Base-by-base conservation (phyloP, 2,329 filamentous ascomycete genomes). In the Eurotiales sp. region DNA sequence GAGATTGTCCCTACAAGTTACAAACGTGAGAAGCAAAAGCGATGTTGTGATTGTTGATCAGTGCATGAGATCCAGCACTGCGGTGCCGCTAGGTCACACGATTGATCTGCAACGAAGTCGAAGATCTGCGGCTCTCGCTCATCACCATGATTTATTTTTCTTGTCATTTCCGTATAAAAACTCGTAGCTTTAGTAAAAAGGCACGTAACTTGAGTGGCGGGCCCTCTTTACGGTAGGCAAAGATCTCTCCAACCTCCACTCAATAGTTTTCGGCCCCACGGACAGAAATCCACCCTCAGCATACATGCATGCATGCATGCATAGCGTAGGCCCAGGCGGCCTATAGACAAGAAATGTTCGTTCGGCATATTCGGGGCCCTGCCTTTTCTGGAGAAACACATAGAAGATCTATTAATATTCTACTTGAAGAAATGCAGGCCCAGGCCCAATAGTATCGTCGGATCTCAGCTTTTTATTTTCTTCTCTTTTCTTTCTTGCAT, bases 61-160 rank as follows among this genome's bases (percentile, higher is more conserved):
- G 15, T 21, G 29, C 50, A 23, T 22, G 22, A 43, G 50, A 52
- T 42, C 50, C 50, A 44, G 22, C 14, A 25, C 39, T 22, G 30
- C 30, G 50, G 39, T 47, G 44, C 44, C 29, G 29, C 43, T 11
- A 41, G 23, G 50, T 52, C 37, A 34, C 44, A 47, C 50, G 14
- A 14, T 19, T 47, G 44, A 52, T 52, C 36, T 40, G 34, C 44
- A 29, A 40, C 14, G 30, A n/a, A n/a, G n/a, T n/a, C n/a, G 22
- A 36, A 30, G 23, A 41, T 41, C 36, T 39, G 36, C 25, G 46
- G 46, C 36, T 41, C 46, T 52, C n/a, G n/a, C n/a, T n/a, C 39
- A 21, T 48, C 40, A 19, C 30, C 6, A 37, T 37, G n/a, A 5
- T 40, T 29, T 17, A 30, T 25, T 7, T 21, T 25, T 21, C 29